Conservation (phyloP, 2,329 filamentous ascomycete genomes). For the Colletotrichum tamarilloi region DNA sequence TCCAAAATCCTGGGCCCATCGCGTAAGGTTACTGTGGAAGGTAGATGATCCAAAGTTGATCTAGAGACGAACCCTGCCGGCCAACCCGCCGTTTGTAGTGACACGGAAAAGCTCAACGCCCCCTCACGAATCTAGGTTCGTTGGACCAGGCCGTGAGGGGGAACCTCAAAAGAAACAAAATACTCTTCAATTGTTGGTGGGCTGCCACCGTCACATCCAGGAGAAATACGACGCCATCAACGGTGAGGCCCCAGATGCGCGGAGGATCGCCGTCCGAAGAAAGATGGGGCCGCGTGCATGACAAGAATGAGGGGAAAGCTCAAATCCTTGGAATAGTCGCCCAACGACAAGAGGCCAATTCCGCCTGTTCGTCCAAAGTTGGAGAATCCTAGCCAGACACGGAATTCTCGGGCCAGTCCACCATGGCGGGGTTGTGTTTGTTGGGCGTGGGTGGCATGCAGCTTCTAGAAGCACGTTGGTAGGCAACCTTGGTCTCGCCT, state of each 20-base stretch:
- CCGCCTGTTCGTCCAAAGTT: too few species aligned
- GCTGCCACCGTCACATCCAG: neutral
- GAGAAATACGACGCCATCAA: constrained; percentile 23
- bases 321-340: neutral
- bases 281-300: constrained; percentile 13
- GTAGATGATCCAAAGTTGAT: neutral
- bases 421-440: too few species aligned
- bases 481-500: too few species aligned
- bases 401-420: too few species aligned
- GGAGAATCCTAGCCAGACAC: too few species aligned
- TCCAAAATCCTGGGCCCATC: neutral
- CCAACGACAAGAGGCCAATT: neutral
- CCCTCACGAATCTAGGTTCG: neutral
- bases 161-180: neutral
- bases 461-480: too few species aligned
- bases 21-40: neutral
- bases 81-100: neutral
- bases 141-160: constrained; percentile 5
- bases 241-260: neutral
- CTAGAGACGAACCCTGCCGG: neutral
- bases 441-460: too few species aligned
- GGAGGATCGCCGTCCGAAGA: constrained; percentile 29
- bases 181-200: constrained; percentile 25
- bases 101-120: neutral
- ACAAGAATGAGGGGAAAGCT: neutral